Base-by-base conservation (phyloP, 805 yeast genomes). In the Saccharomycopsis schoenii region DNA sequence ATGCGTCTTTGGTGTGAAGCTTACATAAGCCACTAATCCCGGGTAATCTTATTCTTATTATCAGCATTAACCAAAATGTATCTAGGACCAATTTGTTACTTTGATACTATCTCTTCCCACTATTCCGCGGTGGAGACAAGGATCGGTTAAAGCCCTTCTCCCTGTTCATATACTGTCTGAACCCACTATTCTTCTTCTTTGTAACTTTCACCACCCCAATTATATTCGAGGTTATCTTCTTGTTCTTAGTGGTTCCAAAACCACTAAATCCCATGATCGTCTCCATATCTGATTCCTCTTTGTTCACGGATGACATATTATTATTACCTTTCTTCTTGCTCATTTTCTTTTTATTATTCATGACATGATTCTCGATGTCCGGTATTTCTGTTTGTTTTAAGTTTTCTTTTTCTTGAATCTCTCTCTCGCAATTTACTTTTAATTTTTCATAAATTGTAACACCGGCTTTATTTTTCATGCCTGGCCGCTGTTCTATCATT, bases 111-210 rank as follows among this genome's bases (percentile, higher is more conserved):
- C 21, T 47, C 25, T 21, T 47, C 5, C 21, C 21, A 8, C 14
- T 10, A 24, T 6, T 47, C 2, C 52, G 62, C 8, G 64, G 64
- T 12, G 85, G 85, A 1, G 85, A 81, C 43, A 82, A 68, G 0
- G 82, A 77, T 59, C 86, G 71, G 66, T 81, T 82, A 69, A 80
- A 81, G 2, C 85, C 85, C 64, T 79, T 80, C 14, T 70, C 75
- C 60, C 85, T 71, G 67, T 82, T 83, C 83, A 82, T 82, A 64
- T 83, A 83, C 69, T 83, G 86, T 66, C 87, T 74, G 67, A 80
- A 83, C 34, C 60, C 25, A 15, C 41, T 55, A 11, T 77, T 77
- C 0, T 81, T 72, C 59, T 74, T 74, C 59, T 71, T 72, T 40
- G 72, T 72, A 61, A 72, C 72, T 1, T 70, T 72, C 0, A 74